These are phyloP conservation scores for Scheffersomyces lignosus DNA, from an alignment of 805 yeast species.

Conservation along the genomic window DNA sequence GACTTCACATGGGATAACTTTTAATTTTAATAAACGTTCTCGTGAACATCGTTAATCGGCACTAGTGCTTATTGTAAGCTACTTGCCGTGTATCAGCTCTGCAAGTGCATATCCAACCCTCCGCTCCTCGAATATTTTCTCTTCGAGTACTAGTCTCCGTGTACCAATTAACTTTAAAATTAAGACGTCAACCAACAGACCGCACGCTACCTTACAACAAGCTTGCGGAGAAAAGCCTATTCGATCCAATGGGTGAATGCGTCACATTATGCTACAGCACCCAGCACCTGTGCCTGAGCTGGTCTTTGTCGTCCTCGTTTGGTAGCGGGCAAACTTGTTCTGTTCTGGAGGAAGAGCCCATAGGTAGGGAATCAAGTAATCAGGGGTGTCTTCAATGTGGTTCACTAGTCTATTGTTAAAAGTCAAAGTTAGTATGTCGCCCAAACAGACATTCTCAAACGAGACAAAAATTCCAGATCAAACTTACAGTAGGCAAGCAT, in stretches of 20 bases:
- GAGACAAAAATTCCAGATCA: too few relatives aligned
- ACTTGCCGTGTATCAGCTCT: too few relatives aligned
- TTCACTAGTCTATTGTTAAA: conserved; percentile 38
- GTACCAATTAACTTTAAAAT: neutral
- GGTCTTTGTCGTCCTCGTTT: conserved; percentile 11
- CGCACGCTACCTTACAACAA: conserved; percentile 2
- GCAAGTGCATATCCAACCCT: too few relatives aligned
- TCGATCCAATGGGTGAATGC: neutral
- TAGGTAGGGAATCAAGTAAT: conserved; percentile 45
- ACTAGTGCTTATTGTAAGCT: too few relatives aligned
- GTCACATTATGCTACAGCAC: conserved; percentile 38
- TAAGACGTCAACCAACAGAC: neutral
- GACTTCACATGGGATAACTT: too few relatives aligned
- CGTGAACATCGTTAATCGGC: too few relatives aligned
- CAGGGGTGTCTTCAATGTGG: conserved; percentile 44
- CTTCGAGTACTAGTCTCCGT: too few relatives aligned
- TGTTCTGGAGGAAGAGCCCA: conserved; percentile 40
- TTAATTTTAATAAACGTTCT: too few relatives aligned
- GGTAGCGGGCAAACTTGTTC: conserved; percentile 33
- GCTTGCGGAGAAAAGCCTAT: too few relatives aligned
- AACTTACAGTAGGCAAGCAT: conserved; percentile 8
- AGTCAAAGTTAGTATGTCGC: conserved; percentile 7
- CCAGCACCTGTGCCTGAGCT: conserved; percentile 9
- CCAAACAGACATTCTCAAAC: too few relatives aligned
- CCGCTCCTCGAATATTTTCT: too few relatives aligned